These are phyloP conservation scores for Penstemon davidsonii DNA, from an alignment of 257 asterid genomes.

Conservation along the genomic window DNA sequence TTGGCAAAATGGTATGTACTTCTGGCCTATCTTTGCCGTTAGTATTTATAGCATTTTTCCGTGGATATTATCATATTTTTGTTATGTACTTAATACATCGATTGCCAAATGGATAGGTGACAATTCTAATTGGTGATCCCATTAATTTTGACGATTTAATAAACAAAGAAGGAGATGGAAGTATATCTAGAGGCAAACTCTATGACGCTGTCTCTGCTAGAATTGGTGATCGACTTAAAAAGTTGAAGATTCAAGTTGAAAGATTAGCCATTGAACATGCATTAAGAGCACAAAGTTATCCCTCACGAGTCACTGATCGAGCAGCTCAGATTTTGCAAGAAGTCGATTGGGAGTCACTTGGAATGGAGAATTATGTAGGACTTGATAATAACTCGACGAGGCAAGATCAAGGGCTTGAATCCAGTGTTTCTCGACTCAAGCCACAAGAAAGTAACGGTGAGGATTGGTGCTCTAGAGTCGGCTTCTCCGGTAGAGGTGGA, in stretches of 20 bases:
- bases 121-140: conserved; percentile 90
- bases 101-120: conserved; percentile 55
- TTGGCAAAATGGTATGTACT: conserved; percentile 71
- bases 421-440: conserved; percentile 20
- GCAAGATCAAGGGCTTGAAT: conserved; percentile 29
- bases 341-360: conserved; percentile 68
- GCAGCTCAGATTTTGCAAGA: conserved; percentile 58
- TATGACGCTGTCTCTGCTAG: conserved; percentile 73
- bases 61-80: conserved; percentile 6
- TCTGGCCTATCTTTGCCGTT: neutral
- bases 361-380: conserved; percentile 44
- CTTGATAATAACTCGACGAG: conserved; percentile 29
- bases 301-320: conserved; percentile 33
- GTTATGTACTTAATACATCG: neutral
- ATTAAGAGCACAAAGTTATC: conserved; percentile 33
- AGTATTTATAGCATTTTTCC: neutral
- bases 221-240: conserved; percentile 58
- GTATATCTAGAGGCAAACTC: conserved; percentile 57
- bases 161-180: conserved; percentile 37
- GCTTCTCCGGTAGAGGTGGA: conserved; percentile 45
- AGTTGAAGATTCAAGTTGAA: conserved; percentile 70
- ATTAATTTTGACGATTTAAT: conserved; percentile 68
- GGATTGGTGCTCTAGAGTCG: conserved; percentile 32
- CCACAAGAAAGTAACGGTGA: conserved; percentile 31
- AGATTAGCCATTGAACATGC: conserved; percentile 51